phyloP scores from a whole-genome alignment of 2,329 filamentous ascomycete genomes.

The Pseudopithomyces maydicus region DNA sequence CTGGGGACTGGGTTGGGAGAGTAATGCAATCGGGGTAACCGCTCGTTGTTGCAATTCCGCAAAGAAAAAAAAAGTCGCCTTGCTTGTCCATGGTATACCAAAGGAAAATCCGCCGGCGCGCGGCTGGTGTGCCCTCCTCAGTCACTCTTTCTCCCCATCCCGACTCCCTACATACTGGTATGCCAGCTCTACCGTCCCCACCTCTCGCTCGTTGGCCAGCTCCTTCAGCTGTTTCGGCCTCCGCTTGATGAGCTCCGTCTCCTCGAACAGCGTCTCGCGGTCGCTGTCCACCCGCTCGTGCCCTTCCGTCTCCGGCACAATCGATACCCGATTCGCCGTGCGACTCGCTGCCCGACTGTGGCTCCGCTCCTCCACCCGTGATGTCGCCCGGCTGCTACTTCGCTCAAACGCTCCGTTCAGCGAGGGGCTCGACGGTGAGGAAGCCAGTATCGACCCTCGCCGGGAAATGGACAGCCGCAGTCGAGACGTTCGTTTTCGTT shows the following conservation, averaged over 20 bases:
- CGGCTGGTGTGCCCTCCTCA: not conserved
- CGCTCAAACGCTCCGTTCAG: not conserved
- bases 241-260: slow-evolving; percentile 8
- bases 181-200: not conserved
- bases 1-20: too few species aligned
- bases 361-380: slow-evolving; percentile 5
- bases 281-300: slow-evolving; percentile 11
- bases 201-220: not conserved
- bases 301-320: slow-evolving; percentile 1
- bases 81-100: not conserved
- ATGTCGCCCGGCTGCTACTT: slow-evolving; percentile 2
- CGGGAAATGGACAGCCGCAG: slow-evolving; percentile 10
- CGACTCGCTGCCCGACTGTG: slow-evolving; percentile 10
- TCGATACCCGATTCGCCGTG: slow-evolving; percentile 4
- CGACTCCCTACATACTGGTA: slow-evolving; percentile 1
- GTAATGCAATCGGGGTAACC: not conserved
- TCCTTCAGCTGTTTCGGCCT: not conserved
- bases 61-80: not conserved
- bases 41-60: not conserved
- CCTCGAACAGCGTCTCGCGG: slow-evolving; percentile 11
- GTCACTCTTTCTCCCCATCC: not conserved
- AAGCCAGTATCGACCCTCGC: not conserved
- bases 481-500: slow-evolving; percentile 9
- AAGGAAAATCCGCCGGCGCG: not conserved
- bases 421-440: slow-evolving; percentile 4